Evolutionary conservation across 2,329 filamentous ascomycete genomes (phyloP), one percentile per base, ranked within the genome.

Genomic region (Xylaria sp.): DNA sequence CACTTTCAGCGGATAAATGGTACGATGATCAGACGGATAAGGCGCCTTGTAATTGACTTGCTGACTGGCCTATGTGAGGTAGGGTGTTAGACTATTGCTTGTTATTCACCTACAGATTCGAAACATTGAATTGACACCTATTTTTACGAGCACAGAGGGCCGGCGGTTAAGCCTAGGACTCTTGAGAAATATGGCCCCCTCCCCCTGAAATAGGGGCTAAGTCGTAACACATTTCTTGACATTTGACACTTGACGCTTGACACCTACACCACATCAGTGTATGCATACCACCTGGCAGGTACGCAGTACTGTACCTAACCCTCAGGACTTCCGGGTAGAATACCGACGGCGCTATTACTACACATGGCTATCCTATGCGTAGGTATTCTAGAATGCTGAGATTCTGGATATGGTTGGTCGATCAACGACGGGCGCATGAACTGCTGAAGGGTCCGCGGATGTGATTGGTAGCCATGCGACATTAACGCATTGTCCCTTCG

Each of bases 371-470:
- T n/a, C n/a, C n/a, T n/a, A n/a, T n/a, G n/a, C n/a, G n/a, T n/a
- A n/a, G n/a, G n/a, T n/a, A n/a, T 58, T 12, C 2, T 35, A 42
- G 16, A 37, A 27, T 29, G 5, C 25, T 40, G 51, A 51, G 9
- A 25, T 12, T 53, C 23, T 18, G 54, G 50, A 51, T 13, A 27
- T 25, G 48, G 47, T 23, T 12, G 29, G 13, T 48, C 16, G 18
- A 10, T 32, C 23, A 32, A 61, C 53, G 55, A 18, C 9, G 54
- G 48, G 27, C 58, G 63, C 66, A 69, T 65, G 66, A 66, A 69
- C 66, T 66, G 44, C 51, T 66, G 32, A 53, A 23, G 42, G 21
- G 40, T n/a, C 5, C 6, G 13, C 12, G 13, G 29, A 12, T 32
- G 44, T 66, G 66, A 69, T 69, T 69, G 62, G 66, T n/a, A 13